A percentile compares a stretch with the other conserved stretches of the same genome.
Conservation (phyloP, 73 alveolate genomes). For the Symbiodinium natans region DNA sequence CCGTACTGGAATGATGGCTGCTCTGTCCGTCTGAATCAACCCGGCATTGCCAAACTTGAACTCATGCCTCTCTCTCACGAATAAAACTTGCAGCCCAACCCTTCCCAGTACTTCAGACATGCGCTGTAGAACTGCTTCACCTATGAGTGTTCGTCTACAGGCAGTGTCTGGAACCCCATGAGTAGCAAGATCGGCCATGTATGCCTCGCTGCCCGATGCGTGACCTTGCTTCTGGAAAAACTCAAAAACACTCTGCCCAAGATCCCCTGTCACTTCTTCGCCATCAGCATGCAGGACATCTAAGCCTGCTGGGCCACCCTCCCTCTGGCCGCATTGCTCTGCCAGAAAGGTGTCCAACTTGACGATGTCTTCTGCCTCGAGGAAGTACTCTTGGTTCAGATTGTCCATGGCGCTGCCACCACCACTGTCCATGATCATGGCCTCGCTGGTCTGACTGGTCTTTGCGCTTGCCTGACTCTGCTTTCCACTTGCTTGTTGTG, state of each 20-base stretch:
- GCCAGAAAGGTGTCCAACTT: neutral
- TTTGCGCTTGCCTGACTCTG: neutral
- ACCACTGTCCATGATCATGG: neutral
- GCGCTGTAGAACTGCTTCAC: neutral
- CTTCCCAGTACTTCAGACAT: neutral
- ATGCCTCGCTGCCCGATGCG: neutral
- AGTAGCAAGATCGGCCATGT: neutral
- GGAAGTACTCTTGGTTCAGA: neutral
- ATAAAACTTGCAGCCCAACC: neutral
- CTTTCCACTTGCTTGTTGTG: neutral
- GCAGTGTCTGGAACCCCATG: slow-evolving; percentile 79
- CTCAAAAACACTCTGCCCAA: neutral
- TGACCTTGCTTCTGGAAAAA: neutral
- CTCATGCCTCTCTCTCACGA: neutral
- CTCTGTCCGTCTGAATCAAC: neutral
- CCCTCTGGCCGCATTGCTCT: neutral
- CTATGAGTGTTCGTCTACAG: slow-evolving; percentile 27
- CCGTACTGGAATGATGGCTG: neutral
- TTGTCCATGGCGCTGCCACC: neutral
- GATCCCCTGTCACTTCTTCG: neutral
- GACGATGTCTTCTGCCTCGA: neutral
- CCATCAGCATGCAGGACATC: neutral
- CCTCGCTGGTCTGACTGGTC: neutral
- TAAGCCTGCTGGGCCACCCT: neutral
- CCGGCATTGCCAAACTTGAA: slow-evolving; percentile 40